Conservation (phyloP, 78 protist genomes). For the Dictyostelium brefeldianum region DNA sequence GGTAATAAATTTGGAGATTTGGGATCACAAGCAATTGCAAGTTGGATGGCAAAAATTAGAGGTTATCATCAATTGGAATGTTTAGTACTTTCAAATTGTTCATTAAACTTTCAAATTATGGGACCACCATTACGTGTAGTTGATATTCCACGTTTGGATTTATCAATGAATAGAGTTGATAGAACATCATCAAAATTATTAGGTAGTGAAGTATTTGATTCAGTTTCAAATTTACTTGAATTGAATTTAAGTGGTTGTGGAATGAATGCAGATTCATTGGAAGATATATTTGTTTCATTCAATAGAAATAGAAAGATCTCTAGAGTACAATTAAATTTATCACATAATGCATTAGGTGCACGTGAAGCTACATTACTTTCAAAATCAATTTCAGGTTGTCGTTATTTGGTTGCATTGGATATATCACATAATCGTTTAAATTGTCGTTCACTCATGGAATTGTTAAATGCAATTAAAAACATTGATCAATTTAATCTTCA, state of each 20-base stretch:
- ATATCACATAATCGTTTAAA: conserved; percentile 39
- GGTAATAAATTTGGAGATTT: conserved; percentile 69
- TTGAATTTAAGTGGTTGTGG: conserved; percentile 48
- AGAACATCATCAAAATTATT: conserved; percentile 46
- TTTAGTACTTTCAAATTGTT: conserved; percentile 46
- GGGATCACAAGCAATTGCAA: conserved; percentile 57
- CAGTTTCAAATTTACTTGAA: conserved; percentile 21
- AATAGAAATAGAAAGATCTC: conserved; percentile 72
- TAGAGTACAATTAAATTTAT: conserved; percentile 23
- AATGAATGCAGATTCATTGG: conserved; percentile 52
- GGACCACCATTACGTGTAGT: conserved; percentile 80
- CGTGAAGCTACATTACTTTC: conserved; percentile 53
- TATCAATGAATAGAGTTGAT: conserved; percentile 49
- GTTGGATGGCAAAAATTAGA: conserved; percentile 76
- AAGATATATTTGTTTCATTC: conserved; percentile 58
- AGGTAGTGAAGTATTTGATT: conserved; percentile 59
- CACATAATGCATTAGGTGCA: conserved; percentile 38
- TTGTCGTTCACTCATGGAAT: conserved; percentile 62
- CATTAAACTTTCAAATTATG: conserved; percentile 60
- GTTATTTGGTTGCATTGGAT: conserved; percentile 67
- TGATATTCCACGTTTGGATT: conserved; percentile 51
- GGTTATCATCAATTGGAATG: conserved; percentile 51
- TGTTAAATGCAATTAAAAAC: conserved; percentile 60
- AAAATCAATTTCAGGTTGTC: conserved; percentile 72
- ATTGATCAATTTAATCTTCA: conserved; percentile 67